Conservation (phyloP, 2,329 filamentous ascomycete genomes). For the Exophiala viscosa region DNA sequence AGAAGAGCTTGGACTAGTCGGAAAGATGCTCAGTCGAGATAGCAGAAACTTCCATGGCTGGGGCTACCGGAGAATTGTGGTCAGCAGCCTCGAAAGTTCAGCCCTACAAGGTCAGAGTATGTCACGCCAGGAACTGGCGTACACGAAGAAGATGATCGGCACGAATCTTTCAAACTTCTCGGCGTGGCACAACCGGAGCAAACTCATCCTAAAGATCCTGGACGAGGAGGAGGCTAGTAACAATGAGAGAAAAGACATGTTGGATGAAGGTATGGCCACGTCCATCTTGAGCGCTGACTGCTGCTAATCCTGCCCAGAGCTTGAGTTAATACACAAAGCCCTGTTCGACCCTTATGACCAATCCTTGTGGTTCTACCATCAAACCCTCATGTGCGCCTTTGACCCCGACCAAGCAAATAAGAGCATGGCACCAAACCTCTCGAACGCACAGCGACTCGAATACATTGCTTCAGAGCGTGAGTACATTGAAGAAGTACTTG, state of each 20-base stretch:
- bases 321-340: slow-evolving; percentile 70
- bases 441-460: slow-evolving; percentile 56
- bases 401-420: slow-evolving; percentile 48
- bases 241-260: slow-evolving; percentile 60
- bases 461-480: slow-evolving; percentile 70
- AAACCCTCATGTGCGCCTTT: slow-evolving; percentile 73
- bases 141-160: slow-evolving; percentile 84
- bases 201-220: slow-evolving; percentile 73
- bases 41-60: slow-evolving; percentile 94
- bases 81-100: slow-evolving; percentile 66
- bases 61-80: slow-evolving; percentile 79
- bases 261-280: slow-evolving; percentile 60
- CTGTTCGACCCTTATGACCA: slow-evolving; percentile 92
- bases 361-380: slow-evolving; percentile 95
- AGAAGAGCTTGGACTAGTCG: slow-evolving; percentile 74
- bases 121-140: slow-evolving; percentile 77
- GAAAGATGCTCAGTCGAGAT: slow-evolving; percentile 84
- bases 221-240: slow-evolving; percentile 65
- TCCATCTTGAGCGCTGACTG: not conserved
- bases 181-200: slow-evolving; percentile 89
- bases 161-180: slow-evolving; percentile 92
- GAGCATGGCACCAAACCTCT: slow-evolving; percentile 64
- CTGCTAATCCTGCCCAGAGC: slow-evolving; percentile 51
- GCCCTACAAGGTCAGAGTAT: slow-evolving; percentile 57
- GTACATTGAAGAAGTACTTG: slow-evolving; percentile 65